Conservation (phyloP, 352 stramenopile genomes). For the Globisporangium nagaii region DNA sequence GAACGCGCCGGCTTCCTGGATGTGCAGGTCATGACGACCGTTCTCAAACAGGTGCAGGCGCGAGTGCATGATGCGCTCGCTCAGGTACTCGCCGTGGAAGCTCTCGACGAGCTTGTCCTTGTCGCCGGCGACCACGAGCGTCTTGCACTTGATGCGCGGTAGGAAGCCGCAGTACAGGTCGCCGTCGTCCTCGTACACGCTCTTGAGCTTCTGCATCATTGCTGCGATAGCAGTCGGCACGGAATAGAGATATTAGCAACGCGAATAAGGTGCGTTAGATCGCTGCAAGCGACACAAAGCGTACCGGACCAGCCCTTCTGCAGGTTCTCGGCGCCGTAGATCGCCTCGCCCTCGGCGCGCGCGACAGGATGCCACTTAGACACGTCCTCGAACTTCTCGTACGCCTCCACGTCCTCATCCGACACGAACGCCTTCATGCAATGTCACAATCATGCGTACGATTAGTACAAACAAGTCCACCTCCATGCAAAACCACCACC, state of each 20-base stretch:
- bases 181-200: slow-evolving; percentile 48
- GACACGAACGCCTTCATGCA: slow-evolving; percentile 60
- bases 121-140: slow-evolving; percentile 59
- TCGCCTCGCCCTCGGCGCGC: slow-evolving; percentile 38
- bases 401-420: slow-evolving; percentile 62
- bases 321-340: slow-evolving; percentile 46
- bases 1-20: slow-evolving; percentile 39
- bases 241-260: no score
- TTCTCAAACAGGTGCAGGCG: slow-evolving; percentile 46
- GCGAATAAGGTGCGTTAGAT: neutral
- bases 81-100: slow-evolving; percentile 80
- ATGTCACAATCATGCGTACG: no score
- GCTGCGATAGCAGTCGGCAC: slow-evolving; percentile 23
- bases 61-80: slow-evolving; percentile 83
- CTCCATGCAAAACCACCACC: no score
- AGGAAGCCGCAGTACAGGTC: slow-evolving; percentile 69
- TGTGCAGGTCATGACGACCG: slow-evolving; percentile 55
- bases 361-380: slow-evolving; percentile 44
- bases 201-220: slow-evolving; percentile 45
- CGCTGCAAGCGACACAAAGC: neutral
- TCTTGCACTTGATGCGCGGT: slow-evolving; percentile 79
- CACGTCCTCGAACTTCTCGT: slow-evolving; percentile 43
- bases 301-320: slow-evolving; percentile 50
- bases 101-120: slow-evolving; percentile 58
- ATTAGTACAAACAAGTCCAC: no score